A percentile compares a stretch with the other conserved stretches of the same genome.
phyloP scores from a whole-genome alignment of 2,329 filamentous ascomycete species.

The Alternaria sp. region DNA sequence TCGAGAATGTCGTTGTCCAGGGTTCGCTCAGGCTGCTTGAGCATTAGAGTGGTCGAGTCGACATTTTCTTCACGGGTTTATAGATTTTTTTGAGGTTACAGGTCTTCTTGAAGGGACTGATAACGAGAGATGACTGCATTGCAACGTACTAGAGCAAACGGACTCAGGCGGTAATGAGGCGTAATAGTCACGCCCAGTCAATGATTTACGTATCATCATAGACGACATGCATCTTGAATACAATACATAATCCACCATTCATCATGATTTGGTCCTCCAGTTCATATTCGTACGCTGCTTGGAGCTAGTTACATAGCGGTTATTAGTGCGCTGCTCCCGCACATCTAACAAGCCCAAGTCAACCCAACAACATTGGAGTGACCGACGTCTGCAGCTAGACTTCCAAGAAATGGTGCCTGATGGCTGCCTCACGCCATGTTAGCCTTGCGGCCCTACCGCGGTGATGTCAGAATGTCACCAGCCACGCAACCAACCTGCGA shows the following conservation, averaged over 20 bases:
- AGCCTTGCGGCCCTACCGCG: slow-evolving; percentile 22
- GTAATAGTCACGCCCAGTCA: slow-evolving; percentile 27
- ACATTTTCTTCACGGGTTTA: slow-evolving; percentile 27
- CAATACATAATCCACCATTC: slow-evolving; percentile 18
- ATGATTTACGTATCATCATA: slow-evolving; percentile 40
- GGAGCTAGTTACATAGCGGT: background rate
- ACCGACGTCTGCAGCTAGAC: background rate
- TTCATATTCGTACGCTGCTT: background rate
- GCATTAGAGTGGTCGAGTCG: slow-evolving; percentile 59
- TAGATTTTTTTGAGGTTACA: slow-evolving; percentile 40
- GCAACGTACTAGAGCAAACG: slow-evolving; percentile 36
- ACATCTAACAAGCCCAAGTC: background rate
- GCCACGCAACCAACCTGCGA: slow-evolving; percentile 19
- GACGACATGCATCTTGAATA: slow-evolving; percentile 31
- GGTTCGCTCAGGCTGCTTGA: slow-evolving; percentile 82
- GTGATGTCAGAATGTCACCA: slow-evolving; percentile 33
- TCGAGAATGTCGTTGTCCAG: slow-evolving; percentile 99
- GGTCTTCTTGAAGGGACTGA: slow-evolving; percentile 30
- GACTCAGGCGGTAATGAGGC: slow-evolving; percentile 17
- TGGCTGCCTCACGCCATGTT: slow-evolving; percentile 28
- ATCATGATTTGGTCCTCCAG: background rate
- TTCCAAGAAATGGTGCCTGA: slow-evolving; percentile 21
- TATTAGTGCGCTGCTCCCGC: background rate
- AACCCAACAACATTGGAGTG: background rate
- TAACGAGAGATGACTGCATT: slow-evolving; percentile 35